Conservation (phyloP, 2,329 filamentous ascomycete species). For the Exophiala xenobiotica region DNA sequence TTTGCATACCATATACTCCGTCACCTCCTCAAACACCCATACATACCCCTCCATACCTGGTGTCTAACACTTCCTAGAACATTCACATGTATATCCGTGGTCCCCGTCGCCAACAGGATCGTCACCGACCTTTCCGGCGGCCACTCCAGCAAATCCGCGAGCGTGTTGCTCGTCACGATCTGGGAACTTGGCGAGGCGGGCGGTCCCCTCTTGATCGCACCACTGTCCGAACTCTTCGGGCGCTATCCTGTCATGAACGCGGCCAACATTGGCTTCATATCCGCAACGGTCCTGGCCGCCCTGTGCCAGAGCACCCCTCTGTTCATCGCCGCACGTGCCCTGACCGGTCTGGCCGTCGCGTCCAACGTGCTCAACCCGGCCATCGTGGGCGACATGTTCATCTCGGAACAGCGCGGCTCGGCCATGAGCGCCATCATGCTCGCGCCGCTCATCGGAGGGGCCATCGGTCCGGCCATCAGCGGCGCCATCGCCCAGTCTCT, state of each 20-base stretch:
- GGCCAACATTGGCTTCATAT: constrained; percentile 48
- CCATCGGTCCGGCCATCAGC: constrained; percentile 30
- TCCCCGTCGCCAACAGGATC: constrained; percentile 55
- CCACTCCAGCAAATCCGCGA: constrained; percentile 47
- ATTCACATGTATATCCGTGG: constrained; percentile 58
- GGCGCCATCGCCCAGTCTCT: constrained; percentile 28
- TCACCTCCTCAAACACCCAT: not conserved
- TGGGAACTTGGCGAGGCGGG: constrained; percentile 52
- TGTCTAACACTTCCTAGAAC: constrained; percentile 45
- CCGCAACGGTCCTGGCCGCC: constrained; percentile 41
- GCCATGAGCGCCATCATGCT: constrained; percentile 60
- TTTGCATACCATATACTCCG: not conserved
- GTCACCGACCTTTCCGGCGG: constrained; percentile 45
- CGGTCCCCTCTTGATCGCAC: constrained; percentile 47
- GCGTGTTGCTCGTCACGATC: constrained; percentile 51
- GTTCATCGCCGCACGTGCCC: constrained; percentile 44
- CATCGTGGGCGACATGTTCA: constrained; percentile 64
- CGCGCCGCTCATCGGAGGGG: constrained; percentile 51
- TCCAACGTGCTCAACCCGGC: constrained; percentile 61
- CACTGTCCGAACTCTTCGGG: constrained; percentile 47
- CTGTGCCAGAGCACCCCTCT: constrained; percentile 39
- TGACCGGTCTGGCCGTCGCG: constrained; percentile 47
- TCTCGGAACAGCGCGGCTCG: constrained; percentile 56
- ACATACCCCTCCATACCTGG: no score
- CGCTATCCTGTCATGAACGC: constrained; percentile 40